Evolutionary conservation across 1,284 basidiomycete genomes (phyloP).

Genomic region (Golubevia pallescens): DNA sequence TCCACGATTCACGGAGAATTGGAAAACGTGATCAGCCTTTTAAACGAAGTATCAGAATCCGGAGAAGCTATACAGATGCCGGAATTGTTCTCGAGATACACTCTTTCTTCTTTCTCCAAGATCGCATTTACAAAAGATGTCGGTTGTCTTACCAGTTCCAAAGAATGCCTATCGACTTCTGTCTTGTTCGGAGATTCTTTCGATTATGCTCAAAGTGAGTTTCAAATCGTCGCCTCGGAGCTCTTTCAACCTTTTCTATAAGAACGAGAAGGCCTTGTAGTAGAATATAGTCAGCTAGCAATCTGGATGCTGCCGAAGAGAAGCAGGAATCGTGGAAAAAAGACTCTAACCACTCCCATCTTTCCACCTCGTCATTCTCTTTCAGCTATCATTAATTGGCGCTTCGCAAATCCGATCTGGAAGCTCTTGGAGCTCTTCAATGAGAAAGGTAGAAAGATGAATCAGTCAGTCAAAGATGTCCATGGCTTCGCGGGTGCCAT

Average conservation of each 20-base stretch:
- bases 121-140: constrained; percentile 39
- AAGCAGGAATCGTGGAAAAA: not conserved
- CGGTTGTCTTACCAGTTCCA: constrained; percentile 17
- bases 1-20: constrained; percentile 42
- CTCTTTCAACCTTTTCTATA: too few species aligned
- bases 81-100: constrained; percentile 41
- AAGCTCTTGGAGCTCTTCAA: constrained; percentile 20
- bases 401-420: constrained; percentile 26
- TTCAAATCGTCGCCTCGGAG: too few species aligned
- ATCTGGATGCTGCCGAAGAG: too few species aligned
- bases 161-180: constrained; percentile 19
- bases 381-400: constrained; percentile 20
- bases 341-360: not conserved
- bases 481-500: constrained; percentile 28
- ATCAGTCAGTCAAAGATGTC: constrained; percentile 25
- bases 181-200: constrained; percentile 28
- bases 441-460: constrained; percentile 23
- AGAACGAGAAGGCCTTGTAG: too few species aligned
- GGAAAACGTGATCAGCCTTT: constrained; percentile 23
- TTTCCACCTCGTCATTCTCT: not conserved
- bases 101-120: constrained; percentile 35
- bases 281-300: too few species aligned
- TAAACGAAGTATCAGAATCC: constrained; percentile 9
- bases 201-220: constrained; percentile 31
- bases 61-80: too few species aligned